A percentile compares a stretch with the other conserved stretches of the same genome.
phyloP scores from a whole-genome alignment of 306 rosid genomes.

The Vachellia collinsii region DNA sequence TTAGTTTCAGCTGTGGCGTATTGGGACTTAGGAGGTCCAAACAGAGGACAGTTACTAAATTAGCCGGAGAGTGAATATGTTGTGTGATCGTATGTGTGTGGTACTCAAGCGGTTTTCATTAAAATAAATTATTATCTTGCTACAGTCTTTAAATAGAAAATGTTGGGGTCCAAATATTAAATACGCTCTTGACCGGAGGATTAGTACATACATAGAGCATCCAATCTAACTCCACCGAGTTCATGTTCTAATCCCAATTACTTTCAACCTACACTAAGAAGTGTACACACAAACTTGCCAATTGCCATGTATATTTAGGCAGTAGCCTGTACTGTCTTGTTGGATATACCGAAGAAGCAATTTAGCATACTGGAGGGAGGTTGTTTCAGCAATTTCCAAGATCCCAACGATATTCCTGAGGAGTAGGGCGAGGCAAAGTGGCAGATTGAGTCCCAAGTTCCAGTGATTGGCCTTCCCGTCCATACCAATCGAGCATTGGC shows the following conservation, averaged over 20 bases:
- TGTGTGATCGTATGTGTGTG: too few relatives aligned
- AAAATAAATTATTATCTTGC: too few relatives aligned
- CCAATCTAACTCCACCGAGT: not conserved
- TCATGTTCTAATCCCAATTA: not conserved
- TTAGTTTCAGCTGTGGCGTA: too few relatives aligned
- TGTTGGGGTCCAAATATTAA: not conserved
- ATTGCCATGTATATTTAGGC: too few relatives aligned
- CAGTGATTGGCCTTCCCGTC: slow-evolving; percentile 33
- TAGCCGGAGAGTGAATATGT: not conserved
- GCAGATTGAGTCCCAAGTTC: slow-evolving; percentile 33
- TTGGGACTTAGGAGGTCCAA: not conserved
- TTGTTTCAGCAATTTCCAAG: slow-evolving; percentile 43
- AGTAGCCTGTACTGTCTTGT: not conserved
- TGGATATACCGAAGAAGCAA: not conserved
- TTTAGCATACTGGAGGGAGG: slow-evolving; percentile 49
- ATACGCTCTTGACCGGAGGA: not conserved
- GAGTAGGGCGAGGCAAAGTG: slow-evolving; percentile 10
- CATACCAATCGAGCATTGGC: slow-evolving; percentile 61
- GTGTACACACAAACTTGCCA: too few relatives aligned
- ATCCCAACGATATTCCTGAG: slow-evolving; percentile 39
- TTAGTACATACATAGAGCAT: not conserved
- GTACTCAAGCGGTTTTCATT: too few relatives aligned
- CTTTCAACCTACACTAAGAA: slow-evolving; percentile 8
- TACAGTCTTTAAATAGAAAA: not conserved
- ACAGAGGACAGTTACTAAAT: not conserved